These are phyloP conservation scores for Exophiala lecanii-corni DNA, from an alignment of 2,329 filamentous ascomycete species.

Conservation along the genomic window DNA sequence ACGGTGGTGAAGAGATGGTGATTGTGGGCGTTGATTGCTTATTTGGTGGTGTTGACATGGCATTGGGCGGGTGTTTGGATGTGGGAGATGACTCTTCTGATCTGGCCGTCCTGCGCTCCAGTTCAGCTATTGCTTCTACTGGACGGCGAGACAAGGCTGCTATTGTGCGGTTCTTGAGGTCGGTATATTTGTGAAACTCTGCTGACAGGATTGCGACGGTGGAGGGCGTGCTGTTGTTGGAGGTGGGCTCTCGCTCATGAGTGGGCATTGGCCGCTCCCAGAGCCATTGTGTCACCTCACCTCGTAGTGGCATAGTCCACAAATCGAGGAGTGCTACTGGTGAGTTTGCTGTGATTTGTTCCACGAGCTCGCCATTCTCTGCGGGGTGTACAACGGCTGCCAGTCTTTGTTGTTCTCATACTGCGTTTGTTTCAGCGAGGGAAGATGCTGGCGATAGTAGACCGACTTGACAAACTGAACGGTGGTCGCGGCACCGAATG, in stretches of 20 bases:
- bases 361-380: conserved; percentile 51
- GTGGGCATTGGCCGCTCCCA: conserved; percentile 69
- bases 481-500: conserved; percentile 70
- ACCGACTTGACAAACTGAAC: conserved; percentile 75
- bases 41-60: not conserved
- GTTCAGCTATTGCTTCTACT: conserved; percentile 22
- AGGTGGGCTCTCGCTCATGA: conserved; percentile 51
- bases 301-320: conserved; percentile 71
- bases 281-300: conserved; percentile 58
- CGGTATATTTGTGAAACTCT: conserved; percentile 72
- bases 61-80: not conserved
- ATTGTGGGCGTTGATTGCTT: not conserved
- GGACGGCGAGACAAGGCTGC: conserved; percentile 59
- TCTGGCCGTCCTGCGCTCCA: conserved; percentile 12
- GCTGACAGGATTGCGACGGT: conserved; percentile 70
- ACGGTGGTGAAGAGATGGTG: not conserved
- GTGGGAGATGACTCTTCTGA: not conserved
- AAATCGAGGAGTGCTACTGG: conserved; percentile 70
- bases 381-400: conserved; percentile 58
- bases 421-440: conserved; percentile 27
- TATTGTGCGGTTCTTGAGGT: conserved; percentile 66
- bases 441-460: conserved; percentile 50
- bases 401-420: conserved; percentile 24
- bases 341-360: conserved; percentile 64
- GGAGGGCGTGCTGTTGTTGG: conserved; percentile 39